Evolutionary conservation across 768 basidiomycete genomes (phyloP).

Genomic region (Leccinum ochraceum): DNA sequence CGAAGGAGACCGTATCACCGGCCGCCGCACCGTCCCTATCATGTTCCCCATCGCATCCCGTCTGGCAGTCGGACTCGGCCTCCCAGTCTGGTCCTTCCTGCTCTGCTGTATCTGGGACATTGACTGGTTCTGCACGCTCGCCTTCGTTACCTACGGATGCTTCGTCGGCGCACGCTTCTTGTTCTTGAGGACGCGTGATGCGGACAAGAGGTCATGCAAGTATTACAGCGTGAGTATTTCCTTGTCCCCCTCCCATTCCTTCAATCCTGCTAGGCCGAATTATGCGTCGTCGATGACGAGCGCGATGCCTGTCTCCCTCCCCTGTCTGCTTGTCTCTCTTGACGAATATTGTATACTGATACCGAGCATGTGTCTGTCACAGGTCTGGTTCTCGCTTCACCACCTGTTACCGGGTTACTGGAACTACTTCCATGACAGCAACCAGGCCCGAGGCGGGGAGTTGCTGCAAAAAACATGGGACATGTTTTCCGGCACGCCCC

Average conservation of each 20-base stretch:
- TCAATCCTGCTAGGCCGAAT: not conserved
- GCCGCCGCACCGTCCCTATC: conserved; percentile 46
- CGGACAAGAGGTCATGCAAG: conserved; percentile 39
- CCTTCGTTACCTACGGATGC: conserved; percentile 35
- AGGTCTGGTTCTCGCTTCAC: conserved; percentile 39
- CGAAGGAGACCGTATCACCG: conserved; percentile 41
- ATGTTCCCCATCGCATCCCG: conserved; percentile 41
- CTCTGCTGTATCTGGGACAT: conserved; percentile 39
- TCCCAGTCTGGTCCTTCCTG: conserved; percentile 40
- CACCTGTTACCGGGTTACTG: conserved; percentile 39
- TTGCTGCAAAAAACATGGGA: conserved; percentile 23
- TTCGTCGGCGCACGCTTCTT: conserved; percentile 39
- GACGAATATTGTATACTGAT: conserved; percentile 5
- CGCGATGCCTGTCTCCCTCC: fast-evolving
- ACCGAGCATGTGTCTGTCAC: not conserved
- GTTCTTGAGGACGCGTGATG: conserved; percentile 26
- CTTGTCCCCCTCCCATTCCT: not conserved
- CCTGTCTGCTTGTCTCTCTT: not conserved
- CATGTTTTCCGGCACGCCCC: conserved; percentile 15
- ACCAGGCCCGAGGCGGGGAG: conserved; percentile 16
- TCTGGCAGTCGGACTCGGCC: conserved; percentile 32
- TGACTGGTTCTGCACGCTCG: conserved; percentile 23
- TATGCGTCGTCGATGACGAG: conserved; percentile 9
- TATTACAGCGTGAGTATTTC: conserved; percentile 36
- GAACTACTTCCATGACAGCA: conserved; percentile 32